A percentile compares a stretch with the other conserved stretches of the same genome.
These are phyloP conservation scores for Coniochaeta prunicola DNA, from an alignment of 2,329 filamentous ascomycete species.

Conservation along the genomic window DNA sequence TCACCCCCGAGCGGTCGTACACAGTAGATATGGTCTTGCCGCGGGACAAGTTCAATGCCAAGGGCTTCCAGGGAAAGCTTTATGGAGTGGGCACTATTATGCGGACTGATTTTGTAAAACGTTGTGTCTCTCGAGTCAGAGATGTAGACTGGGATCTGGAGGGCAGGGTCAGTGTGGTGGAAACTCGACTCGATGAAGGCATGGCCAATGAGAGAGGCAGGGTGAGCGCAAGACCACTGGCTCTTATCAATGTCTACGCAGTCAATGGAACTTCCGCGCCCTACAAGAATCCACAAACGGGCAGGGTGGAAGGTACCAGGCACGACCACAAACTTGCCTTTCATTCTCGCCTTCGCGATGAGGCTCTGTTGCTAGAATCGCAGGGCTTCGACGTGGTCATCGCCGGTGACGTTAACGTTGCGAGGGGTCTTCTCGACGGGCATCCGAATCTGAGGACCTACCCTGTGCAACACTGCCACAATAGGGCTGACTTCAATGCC, in stretches of 20 bases:
- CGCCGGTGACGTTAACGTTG: constrained; percentile 46
- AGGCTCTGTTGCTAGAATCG: constrained; percentile 31
- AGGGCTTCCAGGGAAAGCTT: constrained; percentile 39
- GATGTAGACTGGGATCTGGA: constrained; percentile 43
- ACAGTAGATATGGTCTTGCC: constrained; percentile 36
- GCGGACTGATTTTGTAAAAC: constrained; percentile 30
- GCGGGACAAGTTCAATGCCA: constrained; percentile 39
- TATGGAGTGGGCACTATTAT: constrained; percentile 45
- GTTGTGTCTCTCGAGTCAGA: constrained; percentile 21
- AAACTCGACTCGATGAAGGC: constrained; percentile 16
- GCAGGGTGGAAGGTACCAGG: constrained; percentile 32
- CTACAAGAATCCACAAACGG: constrained; percentile 36
- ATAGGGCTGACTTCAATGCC: constrained; percentile 40
- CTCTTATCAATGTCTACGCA: constrained; percentile 45
- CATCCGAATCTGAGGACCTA: constrained; percentile 36
- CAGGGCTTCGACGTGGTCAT: constrained; percentile 36
- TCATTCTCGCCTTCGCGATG: constrained; percentile 34
- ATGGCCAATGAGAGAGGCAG: not conserved
- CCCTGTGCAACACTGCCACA: constrained; percentile 38
- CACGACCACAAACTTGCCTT: constrained; percentile 44
- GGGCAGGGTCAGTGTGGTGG: constrained; percentile 40
- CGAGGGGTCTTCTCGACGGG: constrained; percentile 26
- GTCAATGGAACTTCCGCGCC: constrained; percentile 42
- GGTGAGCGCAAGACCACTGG: constrained; percentile 22
- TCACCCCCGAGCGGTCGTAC: constrained; percentile 8